Evolutionary conservation across 2,329 filamentous ascomycete genomes (phyloP).

Genomic region (Monosporascus sp.): DNA sequence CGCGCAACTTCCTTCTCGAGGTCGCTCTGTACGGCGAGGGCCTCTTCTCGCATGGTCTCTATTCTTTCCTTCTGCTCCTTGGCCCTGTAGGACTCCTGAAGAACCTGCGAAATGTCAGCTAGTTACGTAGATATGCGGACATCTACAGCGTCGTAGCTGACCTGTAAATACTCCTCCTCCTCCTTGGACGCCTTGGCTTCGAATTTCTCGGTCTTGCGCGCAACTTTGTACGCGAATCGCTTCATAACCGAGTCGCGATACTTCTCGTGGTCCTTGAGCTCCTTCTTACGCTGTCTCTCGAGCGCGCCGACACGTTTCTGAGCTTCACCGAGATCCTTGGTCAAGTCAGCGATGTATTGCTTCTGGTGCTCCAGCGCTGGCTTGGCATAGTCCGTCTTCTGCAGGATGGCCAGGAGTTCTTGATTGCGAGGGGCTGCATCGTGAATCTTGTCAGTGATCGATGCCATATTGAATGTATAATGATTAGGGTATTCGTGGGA

Average conservation of each 20-base stretch:
- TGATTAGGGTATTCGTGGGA: no score
- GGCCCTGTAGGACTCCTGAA: conserved; percentile 43
- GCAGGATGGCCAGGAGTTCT: conserved; percentile 41
- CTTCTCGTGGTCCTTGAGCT: conserved; percentile 47
- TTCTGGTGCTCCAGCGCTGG: conserved; percentile 41
- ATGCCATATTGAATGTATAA: conserved; percentile 9
- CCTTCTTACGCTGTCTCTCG: conserved; percentile 36
- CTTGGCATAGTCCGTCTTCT: conserved; percentile 44
- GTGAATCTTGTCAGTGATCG: conserved; percentile 33
- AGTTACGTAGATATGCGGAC: no score
- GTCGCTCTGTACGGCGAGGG: conserved; percentile 28
- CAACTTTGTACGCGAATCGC: conserved; percentile 47
- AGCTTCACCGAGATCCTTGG: conserved; percentile 32
- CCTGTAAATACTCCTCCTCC: conserved; percentile 46
- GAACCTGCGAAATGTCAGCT: conserved; percentile 30
- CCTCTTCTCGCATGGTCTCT: conserved; percentile 34
- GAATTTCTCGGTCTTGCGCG: conserved; percentile 45
- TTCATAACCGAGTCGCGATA: conserved; percentile 49
- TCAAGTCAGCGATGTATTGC: conserved; percentile 40
- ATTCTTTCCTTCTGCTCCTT: conserved; percentile 38
- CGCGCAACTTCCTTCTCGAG: conserved; percentile 32
- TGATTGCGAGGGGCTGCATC: conserved; percentile 35
- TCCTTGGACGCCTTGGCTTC: conserved; percentile 46
- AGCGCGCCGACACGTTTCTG: conserved; percentile 35
- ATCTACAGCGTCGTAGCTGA: background rate